These are phyloP conservation scores for Cryptococcus neoformans DNA, from an alignment of 1,284 basidiomycete genomes.

Conservation along the genomic window DNA sequence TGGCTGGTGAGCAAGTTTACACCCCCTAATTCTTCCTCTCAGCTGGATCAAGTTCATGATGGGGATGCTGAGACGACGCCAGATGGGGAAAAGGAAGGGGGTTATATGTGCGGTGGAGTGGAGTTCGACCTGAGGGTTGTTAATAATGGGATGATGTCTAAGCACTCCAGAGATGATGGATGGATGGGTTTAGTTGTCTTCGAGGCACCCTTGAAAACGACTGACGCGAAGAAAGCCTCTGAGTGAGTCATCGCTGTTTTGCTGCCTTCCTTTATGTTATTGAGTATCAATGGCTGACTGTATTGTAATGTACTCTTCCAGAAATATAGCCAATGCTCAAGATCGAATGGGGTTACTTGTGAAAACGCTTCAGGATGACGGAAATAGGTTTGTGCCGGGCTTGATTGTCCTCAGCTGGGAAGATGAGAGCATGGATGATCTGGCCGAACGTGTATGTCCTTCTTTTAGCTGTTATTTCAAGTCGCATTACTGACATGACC, in stretches of 20 bases:
- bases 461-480: not conserved
- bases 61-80: not conserved
- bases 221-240: conserved; percentile 5
- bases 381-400: conserved; percentile 21
- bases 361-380: conserved; percentile 9
- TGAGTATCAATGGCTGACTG: no score
- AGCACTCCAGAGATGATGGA: conserved; percentile 3
- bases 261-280: not conserved
- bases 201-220: conserved; percentile 25
- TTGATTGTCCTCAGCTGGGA: conserved; percentile 41
- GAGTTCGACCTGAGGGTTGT: conserved; percentile 18
- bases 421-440: conserved; percentile 31
- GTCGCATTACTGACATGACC: not conserved
- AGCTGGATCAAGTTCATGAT: no score
- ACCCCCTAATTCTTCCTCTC: not conserved
- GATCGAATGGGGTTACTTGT: conserved; percentile 25
- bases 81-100: conserved; percentile 2
- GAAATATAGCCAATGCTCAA: conserved; percentile 32
- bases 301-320: not conserved
- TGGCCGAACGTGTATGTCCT: conserved; percentile 22
- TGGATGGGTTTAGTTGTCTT: conserved; percentile 30
- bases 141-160: conserved; percentile 11
- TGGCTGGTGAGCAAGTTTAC: conserved; percentile 38
- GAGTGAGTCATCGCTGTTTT: conserved; percentile 12
- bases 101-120: conserved; percentile 18